Conservation (phyloP, 805 yeast genomes). For the Priceomyces fermenticarens region DNA sequence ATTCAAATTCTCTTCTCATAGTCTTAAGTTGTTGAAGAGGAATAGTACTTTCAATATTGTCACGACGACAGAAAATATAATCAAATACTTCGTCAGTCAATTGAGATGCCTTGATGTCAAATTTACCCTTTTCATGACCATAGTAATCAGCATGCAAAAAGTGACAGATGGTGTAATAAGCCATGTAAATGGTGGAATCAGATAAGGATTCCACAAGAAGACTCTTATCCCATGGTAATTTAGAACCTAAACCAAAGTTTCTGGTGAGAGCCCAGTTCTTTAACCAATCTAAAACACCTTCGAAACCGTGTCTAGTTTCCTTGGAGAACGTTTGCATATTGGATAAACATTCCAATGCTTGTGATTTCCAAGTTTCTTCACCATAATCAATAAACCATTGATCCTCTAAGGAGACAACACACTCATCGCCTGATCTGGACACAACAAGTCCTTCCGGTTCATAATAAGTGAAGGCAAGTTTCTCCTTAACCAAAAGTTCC, state of each 20-base stretch:
- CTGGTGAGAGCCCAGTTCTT: slow-evolving; percentile 98
- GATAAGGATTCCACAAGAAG: slow-evolving; percentile 92
- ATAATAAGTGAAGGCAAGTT: slow-evolving; percentile 83
- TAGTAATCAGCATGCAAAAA: slow-evolving; percentile 82
- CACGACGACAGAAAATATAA: slow-evolving; percentile 76
- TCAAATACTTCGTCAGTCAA: slow-evolving; percentile 94
- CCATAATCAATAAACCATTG: slow-evolving; percentile 99
- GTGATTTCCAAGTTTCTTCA: slow-evolving; percentile 83
- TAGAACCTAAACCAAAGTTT: slow-evolving; percentile 93
- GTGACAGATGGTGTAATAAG: slow-evolving; percentile 88
- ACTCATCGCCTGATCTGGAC: slow-evolving; percentile 94
- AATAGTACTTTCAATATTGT: slow-evolving; percentile 54
- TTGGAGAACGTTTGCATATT: slow-evolving; percentile 73
- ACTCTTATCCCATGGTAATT: slow-evolving; percentile 94
- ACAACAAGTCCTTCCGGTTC: slow-evolving; percentile 91
- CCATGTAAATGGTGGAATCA: slow-evolving; percentile 94
- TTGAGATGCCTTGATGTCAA: slow-evolving; percentile 73
- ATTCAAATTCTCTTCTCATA: slow-evolving; percentile 92
- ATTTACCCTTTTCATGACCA: slow-evolving; percentile 72
- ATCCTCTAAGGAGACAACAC: slow-evolving; percentile 95
- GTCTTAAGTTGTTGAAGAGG: slow-evolving; percentile 63
- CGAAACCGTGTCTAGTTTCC: slow-evolving; percentile 89
- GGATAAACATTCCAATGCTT: slow-evolving; percentile 75
- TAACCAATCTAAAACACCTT: slow-evolving; percentile 92
- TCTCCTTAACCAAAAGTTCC: slow-evolving; percentile 71